Conservation (phyloP, 73 alveolate genomes). For the Symbiodinium pilosum region DNA sequence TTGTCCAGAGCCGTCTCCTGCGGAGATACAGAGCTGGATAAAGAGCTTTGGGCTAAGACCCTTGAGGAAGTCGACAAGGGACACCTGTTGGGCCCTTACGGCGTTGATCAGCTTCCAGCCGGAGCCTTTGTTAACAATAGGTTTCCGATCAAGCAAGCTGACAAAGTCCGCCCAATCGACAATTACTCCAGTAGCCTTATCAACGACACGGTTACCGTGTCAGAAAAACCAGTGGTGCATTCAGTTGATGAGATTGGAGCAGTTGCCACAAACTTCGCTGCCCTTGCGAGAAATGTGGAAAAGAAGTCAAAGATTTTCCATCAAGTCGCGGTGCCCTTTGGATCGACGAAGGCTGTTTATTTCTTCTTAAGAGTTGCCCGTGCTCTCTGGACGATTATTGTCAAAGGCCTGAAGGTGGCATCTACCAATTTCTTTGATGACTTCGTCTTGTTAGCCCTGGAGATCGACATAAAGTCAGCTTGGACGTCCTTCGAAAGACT, state of each 20-base stretch:
- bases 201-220: not conserved
- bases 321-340: not conserved
- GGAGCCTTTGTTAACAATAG: not conserved
- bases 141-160: not conserved
- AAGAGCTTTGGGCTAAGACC: not conserved
- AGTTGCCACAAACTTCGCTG: not conserved
- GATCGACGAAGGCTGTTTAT: not conserved
- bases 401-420: not conserved
- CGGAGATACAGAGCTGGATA: not conserved
- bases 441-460: not conserved
- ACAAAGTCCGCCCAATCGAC: slow-evolving; percentile 34
- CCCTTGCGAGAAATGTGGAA: not conserved
- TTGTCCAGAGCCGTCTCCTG: not conserved
- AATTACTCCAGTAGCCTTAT: not conserved
- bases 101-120: too few relatives aligned
- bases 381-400: not conserved
- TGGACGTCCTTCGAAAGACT: not conserved
- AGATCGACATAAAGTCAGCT: not conserved
- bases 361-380: not conserved
- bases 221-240: not conserved
- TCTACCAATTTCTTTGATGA: not conserved
- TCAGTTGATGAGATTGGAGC: not conserved
- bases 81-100: not conserved
- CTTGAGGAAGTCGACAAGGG: not conserved
- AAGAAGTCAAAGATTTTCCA: not conserved